Evolutionary conservation across 345 rosid species (phyloP).

Genomic region (Garcia nutans): DNA sequence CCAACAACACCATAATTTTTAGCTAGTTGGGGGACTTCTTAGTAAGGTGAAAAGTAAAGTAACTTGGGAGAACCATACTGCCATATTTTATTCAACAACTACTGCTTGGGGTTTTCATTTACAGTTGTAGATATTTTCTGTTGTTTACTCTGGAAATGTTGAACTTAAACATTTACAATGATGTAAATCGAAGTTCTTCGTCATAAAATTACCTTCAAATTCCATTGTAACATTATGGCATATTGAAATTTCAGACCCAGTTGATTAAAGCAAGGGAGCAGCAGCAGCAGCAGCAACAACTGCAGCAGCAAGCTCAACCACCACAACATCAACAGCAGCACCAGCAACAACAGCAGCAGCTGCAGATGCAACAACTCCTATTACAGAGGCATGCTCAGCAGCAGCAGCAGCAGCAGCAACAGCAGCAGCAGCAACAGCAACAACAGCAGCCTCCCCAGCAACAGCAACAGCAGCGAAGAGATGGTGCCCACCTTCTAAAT

Average conservation of each 20-base stretch:
- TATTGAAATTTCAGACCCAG: constrained; percentile 27
- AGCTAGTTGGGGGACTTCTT: neutral
- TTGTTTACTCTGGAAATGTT: neutral
- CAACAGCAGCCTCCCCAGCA: constrained; percentile 48
- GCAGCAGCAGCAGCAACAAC: constrained; percentile 48
- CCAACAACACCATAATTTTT: neutral
- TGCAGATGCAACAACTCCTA: constrained; percentile 48
- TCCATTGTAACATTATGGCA: constrained; percentile 7
- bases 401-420: constrained; percentile 59
- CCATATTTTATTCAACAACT: neutral
- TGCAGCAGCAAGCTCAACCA: constrained; percentile 22
- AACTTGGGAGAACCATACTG: neutral
- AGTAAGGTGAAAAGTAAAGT: neutral
- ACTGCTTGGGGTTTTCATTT: neutral
- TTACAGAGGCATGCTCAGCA: constrained; percentile 46
- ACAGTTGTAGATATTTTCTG: too few relatives aligned
- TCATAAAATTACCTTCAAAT: neutral
- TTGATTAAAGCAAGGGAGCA: constrained; percentile 70
- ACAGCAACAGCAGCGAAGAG: constrained; percentile 76
- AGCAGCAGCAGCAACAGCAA: constrained; percentile 45
- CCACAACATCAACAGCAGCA: constrained; percentile 25
- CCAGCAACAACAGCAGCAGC: constrained; percentile 25
- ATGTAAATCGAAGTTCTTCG: neutral
- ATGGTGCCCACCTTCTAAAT: constrained; percentile 71
- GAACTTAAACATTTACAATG: neutral